These are phyloP conservation scores for Aeschynomene evenia DNA, from an alignment of 306 rosid genomes.

Conservation along the genomic window DNA sequence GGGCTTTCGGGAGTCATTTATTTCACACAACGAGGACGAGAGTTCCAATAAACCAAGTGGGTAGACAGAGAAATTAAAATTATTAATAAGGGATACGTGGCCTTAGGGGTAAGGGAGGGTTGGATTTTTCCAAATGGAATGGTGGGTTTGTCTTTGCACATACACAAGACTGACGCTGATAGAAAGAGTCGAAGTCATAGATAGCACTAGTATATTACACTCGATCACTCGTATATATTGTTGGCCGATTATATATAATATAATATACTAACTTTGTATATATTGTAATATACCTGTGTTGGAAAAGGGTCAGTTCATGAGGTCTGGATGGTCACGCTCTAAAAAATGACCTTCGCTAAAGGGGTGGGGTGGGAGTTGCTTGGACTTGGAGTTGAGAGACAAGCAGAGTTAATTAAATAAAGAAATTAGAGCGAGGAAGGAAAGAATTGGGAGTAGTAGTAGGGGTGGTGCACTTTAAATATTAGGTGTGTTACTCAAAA, in stretches of 20 bases:
- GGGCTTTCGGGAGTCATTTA: constrained; percentile 92
- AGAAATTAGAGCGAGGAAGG: too few relatives aligned
- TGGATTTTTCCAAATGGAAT: constrained; percentile 66
- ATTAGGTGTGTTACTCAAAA: constrained; percentile 31
- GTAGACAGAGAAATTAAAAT: constrained; percentile 31
- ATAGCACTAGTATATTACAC: constrained; percentile 47
- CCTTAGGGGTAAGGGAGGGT: not conserved
- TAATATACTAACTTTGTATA: too few relatives aligned
- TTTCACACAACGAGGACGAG: constrained; percentile 75
- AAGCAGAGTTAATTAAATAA: not conserved
- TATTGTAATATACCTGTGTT: constrained; percentile 48
- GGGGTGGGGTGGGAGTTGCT: too few relatives aligned
- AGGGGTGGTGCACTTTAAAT: constrained; percentile 31
- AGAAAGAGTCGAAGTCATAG: not conserved
- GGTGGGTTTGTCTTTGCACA: constrained; percentile 64
- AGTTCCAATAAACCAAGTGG: constrained; percentile 96
- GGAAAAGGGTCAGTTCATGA: constrained; percentile 53
- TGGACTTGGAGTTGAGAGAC: too few relatives aligned
- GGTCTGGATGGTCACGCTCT: too few relatives aligned
- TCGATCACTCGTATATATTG: constrained; percentile 58
- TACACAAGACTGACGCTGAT: constrained; percentile 39
- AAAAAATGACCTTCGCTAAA: constrained; percentile 51
- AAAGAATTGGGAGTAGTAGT: too few relatives aligned
- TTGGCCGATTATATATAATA: constrained; percentile 26
- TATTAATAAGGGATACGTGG: too few relatives aligned